Evolutionary conservation across 257 asterid genomes (phyloP), one percentile per base, ranked within the genome.

Genomic region (Ilex aquifolium): DNA sequence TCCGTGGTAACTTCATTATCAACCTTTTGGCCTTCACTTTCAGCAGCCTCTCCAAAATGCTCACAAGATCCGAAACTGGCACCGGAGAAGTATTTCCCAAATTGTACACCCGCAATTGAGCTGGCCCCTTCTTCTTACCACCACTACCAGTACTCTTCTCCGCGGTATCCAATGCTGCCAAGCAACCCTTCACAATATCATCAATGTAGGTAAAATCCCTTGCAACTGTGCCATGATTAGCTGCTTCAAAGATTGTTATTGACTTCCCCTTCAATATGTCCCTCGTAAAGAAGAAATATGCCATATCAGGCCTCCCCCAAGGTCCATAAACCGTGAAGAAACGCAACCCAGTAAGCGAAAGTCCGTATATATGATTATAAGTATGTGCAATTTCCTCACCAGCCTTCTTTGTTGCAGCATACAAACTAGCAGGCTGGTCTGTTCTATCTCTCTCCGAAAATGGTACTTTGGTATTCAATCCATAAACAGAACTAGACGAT

Each of bases 251-350:
- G 73, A 92, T 83, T 5, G 84, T 84, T 54, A 92, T 88, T 2
- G 95, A 72, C 65, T 88, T 92, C 44, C 95, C 97, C 76, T 80
- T 92, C 95, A 92, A 76, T 13, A 92, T 88, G 75, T 92, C 98
- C 75, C 71, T 82, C 0, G 91, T 89, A 48, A 92, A 92, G 56
- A 92, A 92, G 95, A 89, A 92, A 72, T 92, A 92, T 0, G 98
- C 98, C 98, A 92, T 92, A 36, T 92, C 98, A 17, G 98, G 98
- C 80, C 98, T 77, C 56, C 98, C 98, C 98, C 97, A 92, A 0
- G 98, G 97, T 44, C 98, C 98, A 59, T 91, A 91, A 49, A 91
- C 98, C 6, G 98, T 91, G 77, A 91, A 91, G 56, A 91, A 91
- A 30, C 98, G 79, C 85, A 91, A 77, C 16, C 96, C 98, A 1